These are phyloP conservation scores for Claviceps pusilla DNA, from an alignment of 2,329 filamentous ascomycete genomes.

Conservation along the genomic window DNA sequence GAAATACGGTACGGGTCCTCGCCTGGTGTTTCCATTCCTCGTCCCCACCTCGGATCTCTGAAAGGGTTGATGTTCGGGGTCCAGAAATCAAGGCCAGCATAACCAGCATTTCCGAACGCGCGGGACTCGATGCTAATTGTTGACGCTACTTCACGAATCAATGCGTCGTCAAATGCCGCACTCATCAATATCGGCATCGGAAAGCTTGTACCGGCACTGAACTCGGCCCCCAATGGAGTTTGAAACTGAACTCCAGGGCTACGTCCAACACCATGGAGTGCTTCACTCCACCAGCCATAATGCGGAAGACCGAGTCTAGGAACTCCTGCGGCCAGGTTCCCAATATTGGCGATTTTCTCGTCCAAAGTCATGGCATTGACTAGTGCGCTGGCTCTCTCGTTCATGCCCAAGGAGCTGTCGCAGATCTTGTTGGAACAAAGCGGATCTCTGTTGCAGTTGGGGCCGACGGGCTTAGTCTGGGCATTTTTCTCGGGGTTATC, in stretches of 20 bases:
- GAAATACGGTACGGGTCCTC: slow-evolving; percentile 38
- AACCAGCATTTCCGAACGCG: slow-evolving; percentile 47
- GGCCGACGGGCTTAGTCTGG: slow-evolving; percentile 1
- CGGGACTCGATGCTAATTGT: slow-evolving; percentile 45
- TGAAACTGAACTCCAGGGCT: slow-evolving; percentile 11
- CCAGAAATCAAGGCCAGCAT: slow-evolving; percentile 43
- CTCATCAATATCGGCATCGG: slow-evolving; percentile 48
- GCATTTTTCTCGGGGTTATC: not conserved
- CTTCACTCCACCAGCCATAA: slow-evolving; percentile 49
- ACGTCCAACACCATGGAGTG: slow-evolving; percentile 44
- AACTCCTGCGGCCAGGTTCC: not conserved
- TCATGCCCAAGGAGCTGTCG: slow-evolving; percentile 20
- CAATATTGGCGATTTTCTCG: not conserved
- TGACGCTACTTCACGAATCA: slow-evolving; percentile 41
- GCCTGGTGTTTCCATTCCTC: slow-evolving; percentile 45
- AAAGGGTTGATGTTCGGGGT: slow-evolving; percentile 55
- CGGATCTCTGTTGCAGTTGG: slow-evolving; percentile 12
- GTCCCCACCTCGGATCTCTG: slow-evolving; percentile 47
- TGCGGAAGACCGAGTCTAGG: slow-evolving; percentile 38
- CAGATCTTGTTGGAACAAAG: slow-evolving; percentile 27
- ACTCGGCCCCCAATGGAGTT: slow-evolving; percentile 19
- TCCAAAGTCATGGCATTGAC: slow-evolving; percentile 9
- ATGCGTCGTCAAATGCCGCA: slow-evolving; percentile 47
- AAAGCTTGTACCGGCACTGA: slow-evolving; percentile 48
- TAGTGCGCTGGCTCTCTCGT: slow-evolving; percentile 16